Conservation (phyloP, 768 basidiomycete species). For the Mycena venus region DNA sequence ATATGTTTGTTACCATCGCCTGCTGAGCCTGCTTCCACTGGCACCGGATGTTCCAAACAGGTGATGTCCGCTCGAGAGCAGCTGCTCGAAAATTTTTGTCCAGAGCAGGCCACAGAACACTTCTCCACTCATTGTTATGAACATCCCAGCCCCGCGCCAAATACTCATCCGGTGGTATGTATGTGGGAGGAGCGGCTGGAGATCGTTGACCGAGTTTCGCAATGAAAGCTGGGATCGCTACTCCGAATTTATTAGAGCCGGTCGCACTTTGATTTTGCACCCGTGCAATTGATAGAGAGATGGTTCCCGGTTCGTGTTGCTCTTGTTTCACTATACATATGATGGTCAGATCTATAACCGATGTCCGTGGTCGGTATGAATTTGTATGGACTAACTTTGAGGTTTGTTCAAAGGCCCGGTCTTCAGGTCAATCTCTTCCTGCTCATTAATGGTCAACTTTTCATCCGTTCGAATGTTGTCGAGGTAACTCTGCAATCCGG, state of each 20-base stretch:
- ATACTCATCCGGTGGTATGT: constrained; percentile 1
- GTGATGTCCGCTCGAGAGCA: too few species aligned
- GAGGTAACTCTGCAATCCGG: not conserved
- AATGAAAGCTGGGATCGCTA: too few species aligned
- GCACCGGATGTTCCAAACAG: not conserved
- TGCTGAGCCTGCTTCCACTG: too few species aligned
- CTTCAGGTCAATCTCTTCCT: not conserved
- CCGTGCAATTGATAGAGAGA: too few species aligned
- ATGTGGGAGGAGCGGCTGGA: not conserved
- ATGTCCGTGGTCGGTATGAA: not conserved
- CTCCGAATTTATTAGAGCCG: too few species aligned
- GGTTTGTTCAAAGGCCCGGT: not conserved
- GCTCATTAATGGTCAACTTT: not conserved
- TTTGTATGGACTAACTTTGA: not conserved
- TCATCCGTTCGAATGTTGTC: not conserved
- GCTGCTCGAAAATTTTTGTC: too few species aligned
- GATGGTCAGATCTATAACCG: not conserved
- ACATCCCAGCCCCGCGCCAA: constrained; percentile 1
- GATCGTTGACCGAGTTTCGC: not conserved
- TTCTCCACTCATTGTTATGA: constrained; percentile 6
- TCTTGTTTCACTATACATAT: not conserved
- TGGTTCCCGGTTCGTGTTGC: not conserved
- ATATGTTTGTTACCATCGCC: too few species aligned
- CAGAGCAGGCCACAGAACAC: constrained; percentile 5
- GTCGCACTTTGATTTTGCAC: too few species aligned